Evolutionary conservation across 2,329 filamentous ascomycete species (phyloP).

Genomic region (Paecilomyces dactylethromorphus): DNA sequence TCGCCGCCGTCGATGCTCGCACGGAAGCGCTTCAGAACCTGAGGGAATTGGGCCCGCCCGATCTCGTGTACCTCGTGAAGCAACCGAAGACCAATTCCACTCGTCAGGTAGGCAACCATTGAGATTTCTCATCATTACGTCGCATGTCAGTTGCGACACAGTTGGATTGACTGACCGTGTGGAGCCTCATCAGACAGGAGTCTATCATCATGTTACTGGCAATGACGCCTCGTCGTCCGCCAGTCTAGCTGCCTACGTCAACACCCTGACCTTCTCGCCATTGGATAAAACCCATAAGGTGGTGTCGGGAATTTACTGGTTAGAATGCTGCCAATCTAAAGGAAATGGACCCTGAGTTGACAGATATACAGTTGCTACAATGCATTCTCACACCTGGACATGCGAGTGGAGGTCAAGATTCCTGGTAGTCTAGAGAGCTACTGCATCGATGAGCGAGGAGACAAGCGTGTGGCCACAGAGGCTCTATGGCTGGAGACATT

Average conservation of each 20-base stretch:
- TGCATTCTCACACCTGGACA: conserved; percentile 95
- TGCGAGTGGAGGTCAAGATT: conserved; percentile 97
- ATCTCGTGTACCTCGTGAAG: conserved; percentile 92
- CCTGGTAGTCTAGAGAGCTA: conserved; percentile 95
- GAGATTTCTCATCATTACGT: no score
- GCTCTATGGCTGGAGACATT: conserved; percentile 97
- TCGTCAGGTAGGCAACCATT: conserved; percentile 45
- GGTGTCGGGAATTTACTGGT: conserved; percentile 92
- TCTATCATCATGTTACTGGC: conserved; percentile 97
- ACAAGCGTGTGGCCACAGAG: conserved; percentile 88
- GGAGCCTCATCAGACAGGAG: conserved; percentile 58
- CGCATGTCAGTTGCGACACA: not conserved
- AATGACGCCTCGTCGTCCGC: conserved; percentile 96
- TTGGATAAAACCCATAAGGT: conserved; percentile 82
- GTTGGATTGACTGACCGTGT: not conserved
- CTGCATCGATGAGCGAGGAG: conserved; percentile 92
- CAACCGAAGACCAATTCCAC: conserved; percentile 53
- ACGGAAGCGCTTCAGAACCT: conserved; percentile 81
- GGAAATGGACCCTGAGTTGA: conserved; percentile 4
- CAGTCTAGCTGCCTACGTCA: conserved; percentile 95
- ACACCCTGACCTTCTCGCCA: conserved; percentile 88
- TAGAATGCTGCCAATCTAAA: not conserved
- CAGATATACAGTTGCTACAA: conserved; percentile 70
- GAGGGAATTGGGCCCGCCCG: conserved; percentile 89
- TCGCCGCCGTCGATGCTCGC: conserved; percentile 77